phyloP scores from a whole-genome alignment of 306 rosid species.

The Trifolium subterraneum region DNA sequence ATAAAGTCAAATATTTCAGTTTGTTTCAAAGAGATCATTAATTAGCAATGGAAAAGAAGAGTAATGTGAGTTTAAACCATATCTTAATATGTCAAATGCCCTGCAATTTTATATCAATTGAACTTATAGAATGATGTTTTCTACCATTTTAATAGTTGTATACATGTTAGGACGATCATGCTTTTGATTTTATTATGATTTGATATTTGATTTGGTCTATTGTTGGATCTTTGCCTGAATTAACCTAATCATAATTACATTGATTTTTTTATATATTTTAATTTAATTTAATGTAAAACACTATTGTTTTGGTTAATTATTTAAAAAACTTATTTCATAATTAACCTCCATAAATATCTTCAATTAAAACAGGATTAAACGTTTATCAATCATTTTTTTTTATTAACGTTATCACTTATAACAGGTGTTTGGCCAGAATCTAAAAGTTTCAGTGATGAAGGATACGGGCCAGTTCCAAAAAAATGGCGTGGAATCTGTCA shows the following conservation, averaged over 20 bases:
- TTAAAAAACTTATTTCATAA: background rate
- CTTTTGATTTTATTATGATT: background rate
- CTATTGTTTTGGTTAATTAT: background rate
- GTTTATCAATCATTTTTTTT: too few species aligned
- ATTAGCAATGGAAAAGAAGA: too few species aligned
- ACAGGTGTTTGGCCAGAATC: slow-evolving; percentile 92
- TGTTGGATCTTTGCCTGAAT: background rate
- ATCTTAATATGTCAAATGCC: too few species aligned
- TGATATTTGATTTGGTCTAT: background rate
- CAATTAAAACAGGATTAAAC: background rate
- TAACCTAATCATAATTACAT: background rate
- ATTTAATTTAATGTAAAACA: too few species aligned
- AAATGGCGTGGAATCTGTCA: slow-evolving; percentile 68
- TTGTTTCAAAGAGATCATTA: too few species aligned
- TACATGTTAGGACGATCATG: background rate
- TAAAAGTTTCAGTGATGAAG: slow-evolving; percentile 68
- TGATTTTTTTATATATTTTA: background rate
- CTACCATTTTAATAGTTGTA: too few species aligned
- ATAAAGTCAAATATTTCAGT: too few species aligned
- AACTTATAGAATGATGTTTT: too few species aligned
- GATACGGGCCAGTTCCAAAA: slow-evolving; percentile 61
- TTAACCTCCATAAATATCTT: background rate
- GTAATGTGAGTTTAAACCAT: too few species aligned
- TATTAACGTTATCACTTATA: too few species aligned
- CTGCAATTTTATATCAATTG: too few species aligned